Base-by-base conservation (phyloP, 2,329 filamentous ascomycete species). In the Magnaporthiopsis incrustans region DNA sequence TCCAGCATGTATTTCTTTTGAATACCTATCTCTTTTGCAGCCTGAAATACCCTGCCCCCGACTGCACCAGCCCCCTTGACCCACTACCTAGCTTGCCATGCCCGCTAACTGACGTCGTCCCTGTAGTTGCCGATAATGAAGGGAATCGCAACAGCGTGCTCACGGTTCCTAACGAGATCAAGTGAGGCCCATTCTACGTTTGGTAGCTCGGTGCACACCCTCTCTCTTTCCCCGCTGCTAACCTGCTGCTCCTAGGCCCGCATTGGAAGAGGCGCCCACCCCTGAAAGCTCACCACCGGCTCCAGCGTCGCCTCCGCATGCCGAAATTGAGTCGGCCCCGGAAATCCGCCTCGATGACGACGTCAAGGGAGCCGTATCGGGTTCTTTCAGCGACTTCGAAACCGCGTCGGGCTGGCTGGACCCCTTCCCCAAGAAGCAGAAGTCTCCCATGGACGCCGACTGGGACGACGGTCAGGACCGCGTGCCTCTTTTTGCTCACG, bases 71-170 rank as follows among this genome's bases (percentile, higher is more conserved):
- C 4, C 18, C 5, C 30, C 35, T n/a, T 18, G 0, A 58, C 3
- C 61, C 35, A 26, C 25, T 12, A 25, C 33, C 35, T 57, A 18
- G 32, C 33, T 64, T 18, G 32, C 27, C 50, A 30, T 63, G 30
- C 7, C 30, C 30, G 59, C 62, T 65, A 50, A 65, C n/a, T 26
- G 4, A 5, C 57, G 56, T 7, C 38, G 56, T 7, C 38, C n/a
- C 63, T 15, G 11, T 44, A 75, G 77, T 73, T 32, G 76, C 74
- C 62, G 82, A 84, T 66, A 71, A 71, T 8, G 69, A 71, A 30
- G 82, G 82, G 12, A 83, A 82, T 64, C 70, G 74, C 64, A 84
- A 84, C 71, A 82, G 82, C 66, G 65, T 81, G 26, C 64, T 83
- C 50, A 73, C 72, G 26, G 71, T 76, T 25, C 32, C 64, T 11